Evolutionary conservation across 805 yeast species (phyloP), one percentile per base, ranked within the genome.

Genomic region (Yamadazyma ubonensis): DNA sequence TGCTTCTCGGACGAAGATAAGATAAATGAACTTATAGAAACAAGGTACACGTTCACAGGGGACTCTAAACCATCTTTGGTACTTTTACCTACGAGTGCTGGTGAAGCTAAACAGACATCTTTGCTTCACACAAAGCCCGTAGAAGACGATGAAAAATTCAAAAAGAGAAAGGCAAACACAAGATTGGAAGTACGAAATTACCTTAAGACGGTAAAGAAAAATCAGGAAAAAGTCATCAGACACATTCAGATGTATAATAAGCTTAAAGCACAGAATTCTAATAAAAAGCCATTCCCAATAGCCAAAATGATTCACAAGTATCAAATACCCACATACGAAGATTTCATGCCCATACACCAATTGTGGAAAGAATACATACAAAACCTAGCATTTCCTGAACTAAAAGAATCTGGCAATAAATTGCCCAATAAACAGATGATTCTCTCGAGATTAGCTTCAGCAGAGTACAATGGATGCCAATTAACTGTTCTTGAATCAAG

Each of bases 401-500:
- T 43, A 21, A 39, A 35, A 23, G 6, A 19, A 1, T 26, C 43
- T 8, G 55, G 50, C 4, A 53, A 46, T 18, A 48, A 46, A 11
- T 46, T 61, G 17, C 66, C 65, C 4, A 45, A 54, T 8, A 36
- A 57, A 21, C 45, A 54, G 18, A 49, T 60, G 25, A 46, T 79
- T 1, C 58, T 84, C 15, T 65, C 77, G 5, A 79, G 82, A 49
- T 61, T 89, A 29, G 74, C 91, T 1, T 73, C 83, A 44, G 86
- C 93, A 1, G 97, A 89, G 53, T 84, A 76, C 60, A 83, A 83
- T 50, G 96, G 97, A 3, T 76, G 93, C n/a, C 57, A 59, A 29
- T 42, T 88, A 10, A 70, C 69, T 10, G 89, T 89, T 0, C 51
- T 69, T 2, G 73, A 77, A 33, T 70, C 86, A n/a, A 61, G 63